Percentiles rank a stretch among this genome's conserved stretches.
Evolutionary conservation across 1,284 basidiomycete species (phyloP).

Genomic region (Rhizopogon parksii): DNA sequence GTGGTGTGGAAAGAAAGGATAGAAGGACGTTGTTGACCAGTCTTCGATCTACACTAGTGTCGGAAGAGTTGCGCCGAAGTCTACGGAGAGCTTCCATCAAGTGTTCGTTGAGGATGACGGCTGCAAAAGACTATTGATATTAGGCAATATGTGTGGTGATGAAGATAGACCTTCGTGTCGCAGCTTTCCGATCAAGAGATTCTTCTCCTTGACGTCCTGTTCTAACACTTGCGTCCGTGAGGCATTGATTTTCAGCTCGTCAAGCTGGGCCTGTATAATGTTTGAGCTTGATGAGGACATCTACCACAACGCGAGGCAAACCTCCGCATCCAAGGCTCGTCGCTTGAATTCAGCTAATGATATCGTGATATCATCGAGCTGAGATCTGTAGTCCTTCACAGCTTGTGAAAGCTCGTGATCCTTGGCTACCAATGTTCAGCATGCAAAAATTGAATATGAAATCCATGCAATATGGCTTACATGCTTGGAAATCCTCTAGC

Average conservation of each 20-base stretch:
- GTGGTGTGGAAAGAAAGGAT: conserved; percentile 86
- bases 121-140: conserved; percentile 34
- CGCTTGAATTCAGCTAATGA: conserved; percentile 81
- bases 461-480: conserved; percentile 40
- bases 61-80: conserved; percentile 77
- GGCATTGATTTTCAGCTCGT: conserved; percentile 64
- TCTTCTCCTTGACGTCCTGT: conserved; percentile 93
- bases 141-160: not conserved
- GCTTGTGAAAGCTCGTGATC: conserved; percentile 74
- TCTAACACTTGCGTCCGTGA: conserved; percentile 67
- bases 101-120: conserved; percentile 95
- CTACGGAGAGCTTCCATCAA: conserved; percentile 95
- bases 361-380: conserved; percentile 63
- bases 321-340: conserved; percentile 82
- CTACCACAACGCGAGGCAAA: conserved; percentile 24
- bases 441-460: conserved; percentile 2
- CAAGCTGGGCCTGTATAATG: conserved; percentile 51
- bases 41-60: conserved; percentile 87
- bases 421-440: conserved; percentile 34
- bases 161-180: conserved; percentile 80
- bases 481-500: conserved; percentile 88
- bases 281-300: conserved; percentile 8
- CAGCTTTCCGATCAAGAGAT: conserved; percentile 83
- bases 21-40: conserved; percentile 94
- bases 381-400: conserved; percentile 74